phyloP scores from a whole-genome alignment of 2,329 filamentous ascomycete genomes.

The Sarocladium strictum region DNA sequence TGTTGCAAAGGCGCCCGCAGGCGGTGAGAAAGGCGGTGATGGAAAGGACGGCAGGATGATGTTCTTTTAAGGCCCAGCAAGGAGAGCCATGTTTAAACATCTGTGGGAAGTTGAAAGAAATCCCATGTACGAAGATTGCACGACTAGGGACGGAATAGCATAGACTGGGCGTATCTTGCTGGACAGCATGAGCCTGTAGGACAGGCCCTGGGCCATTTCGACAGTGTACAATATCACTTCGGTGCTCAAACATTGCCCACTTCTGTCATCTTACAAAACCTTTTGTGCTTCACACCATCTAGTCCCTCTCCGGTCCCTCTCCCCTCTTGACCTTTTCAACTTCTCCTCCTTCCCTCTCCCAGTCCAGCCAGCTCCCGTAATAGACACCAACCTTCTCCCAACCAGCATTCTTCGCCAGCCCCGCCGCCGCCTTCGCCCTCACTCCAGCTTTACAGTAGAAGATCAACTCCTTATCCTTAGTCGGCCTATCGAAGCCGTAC shows the following conservation, averaged over 20 bases:
- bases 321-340: conserved; percentile 22
- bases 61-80: conserved; percentile 17
- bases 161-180: conserved; percentile 1
- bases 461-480: conserved; percentile 53
- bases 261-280: background rate
- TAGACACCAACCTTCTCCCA: conserved; percentile 70
- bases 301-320: background rate
- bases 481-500: conserved; percentile 69
- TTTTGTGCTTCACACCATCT: conserved; percentile 23
- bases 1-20: conserved; percentile 34
- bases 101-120: background rate
- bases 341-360: conserved; percentile 66
- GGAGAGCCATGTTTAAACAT: too few species aligned
- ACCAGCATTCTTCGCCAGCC: conserved; percentile 69
- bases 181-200: background rate
- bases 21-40: conserved; percentile 9
- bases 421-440: conserved; percentile 69
- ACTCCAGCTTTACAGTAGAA: conserved; percentile 96
- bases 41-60: background rate
- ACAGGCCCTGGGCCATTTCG: background rate
- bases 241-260: conserved; percentile 14
- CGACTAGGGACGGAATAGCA: background rate
- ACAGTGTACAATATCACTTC: conserved; percentile 16
- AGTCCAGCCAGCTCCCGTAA: conserved; percentile 74
- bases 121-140: background rate